phyloP scores from a whole-genome alignment of 495 filamentous ascomycete species.

The Daldinia bambusicola region DNA sequence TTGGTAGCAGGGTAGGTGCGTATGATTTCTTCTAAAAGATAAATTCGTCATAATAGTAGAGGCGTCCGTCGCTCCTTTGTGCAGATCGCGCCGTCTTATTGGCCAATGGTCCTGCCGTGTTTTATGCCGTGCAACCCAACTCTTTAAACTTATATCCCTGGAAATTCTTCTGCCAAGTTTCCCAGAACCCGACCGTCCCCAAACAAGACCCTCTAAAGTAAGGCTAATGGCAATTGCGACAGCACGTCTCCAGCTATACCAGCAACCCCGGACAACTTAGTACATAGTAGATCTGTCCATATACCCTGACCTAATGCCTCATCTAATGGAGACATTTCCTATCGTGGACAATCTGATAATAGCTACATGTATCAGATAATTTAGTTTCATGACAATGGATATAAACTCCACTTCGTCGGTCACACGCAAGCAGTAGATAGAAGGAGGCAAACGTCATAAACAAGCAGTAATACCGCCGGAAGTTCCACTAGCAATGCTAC shows the following conservation, averaged over 20 bases:
- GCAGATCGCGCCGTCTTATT: slow-evolving; percentile 11
- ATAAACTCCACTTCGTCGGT: slow-evolving; percentile 2
- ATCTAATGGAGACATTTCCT: slow-evolving; percentile 6
- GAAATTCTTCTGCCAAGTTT: slow-evolving; percentile 18
- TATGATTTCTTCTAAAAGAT: neutral
- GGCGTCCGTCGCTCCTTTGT: slow-evolving; percentile 21
- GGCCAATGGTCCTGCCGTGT: slow-evolving; percentile 31
- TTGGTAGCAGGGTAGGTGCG: too few species aligned
- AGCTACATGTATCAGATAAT: neutral
- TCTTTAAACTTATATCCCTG: slow-evolving; percentile 19
- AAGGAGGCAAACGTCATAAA: neutral
- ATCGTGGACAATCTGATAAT: slow-evolving; percentile 2
- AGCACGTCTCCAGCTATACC: neutral
- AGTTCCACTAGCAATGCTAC: slow-evolving; percentile 8
- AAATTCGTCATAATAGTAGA: slow-evolving; percentile 25
- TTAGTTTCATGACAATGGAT: neutral
- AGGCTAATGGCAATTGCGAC: slow-evolving; percentile 25
- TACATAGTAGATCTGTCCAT: slow-evolving; percentile 7
- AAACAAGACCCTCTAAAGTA: neutral
- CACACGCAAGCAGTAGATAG: neutral
- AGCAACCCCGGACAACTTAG: neutral
- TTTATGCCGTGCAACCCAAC: slow-evolving; percentile 33
- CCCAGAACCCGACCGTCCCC: slow-evolving; percentile 14
- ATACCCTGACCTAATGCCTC: neutral
- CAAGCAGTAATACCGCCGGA: slow-evolving; percentile 7